phyloP scores from a whole-genome alignment of 1,284 basidiomycete species.

The Stygiomarasmius scandens region DNA sequence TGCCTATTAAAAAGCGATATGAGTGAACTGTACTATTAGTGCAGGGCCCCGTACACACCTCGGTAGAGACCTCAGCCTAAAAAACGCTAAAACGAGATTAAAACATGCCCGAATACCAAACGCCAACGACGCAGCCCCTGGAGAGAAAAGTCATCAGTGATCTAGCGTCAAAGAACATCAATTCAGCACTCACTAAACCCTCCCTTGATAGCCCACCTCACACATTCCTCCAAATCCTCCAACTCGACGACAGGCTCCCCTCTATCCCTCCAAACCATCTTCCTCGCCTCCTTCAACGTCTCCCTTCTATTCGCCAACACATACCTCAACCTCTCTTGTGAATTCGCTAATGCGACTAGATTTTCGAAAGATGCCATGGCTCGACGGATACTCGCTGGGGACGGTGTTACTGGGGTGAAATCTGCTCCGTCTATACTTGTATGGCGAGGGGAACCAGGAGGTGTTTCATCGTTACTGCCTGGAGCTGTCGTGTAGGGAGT shows the following conservation, averaged over 20 bases:
- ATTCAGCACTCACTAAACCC: slow-evolving; percentile 67
- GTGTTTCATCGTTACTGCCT: slow-evolving; percentile 6
- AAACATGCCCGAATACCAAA: slow-evolving; percentile 81
- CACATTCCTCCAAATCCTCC: slow-evolving; percentile 66
- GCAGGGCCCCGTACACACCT: slow-evolving; percentile 49
- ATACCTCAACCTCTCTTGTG: slow-evolving; percentile 61
- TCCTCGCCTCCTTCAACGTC: slow-evolving; percentile 65
- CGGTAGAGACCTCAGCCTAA: slow-evolving; percentile 66
- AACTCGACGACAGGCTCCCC: slow-evolving; percentile 79
- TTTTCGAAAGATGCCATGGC: slow-evolving; percentile 79
- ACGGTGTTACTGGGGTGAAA: slow-evolving; percentile 11
- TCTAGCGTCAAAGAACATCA: neutral
- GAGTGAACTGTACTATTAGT: no score
- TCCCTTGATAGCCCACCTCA: slow-evolving; percentile 75
- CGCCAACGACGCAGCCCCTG: slow-evolving; percentile 79
- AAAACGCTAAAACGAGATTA: slow-evolving; percentile 75
- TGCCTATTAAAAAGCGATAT: slow-evolving; percentile 32
- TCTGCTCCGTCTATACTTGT: slow-evolving; percentile 6
- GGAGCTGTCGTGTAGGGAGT: slow-evolving; percentile 13
- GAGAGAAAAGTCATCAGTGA: neutral
- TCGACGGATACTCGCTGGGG: slow-evolving; percentile 37
- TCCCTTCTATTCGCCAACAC: slow-evolving; percentile 80
- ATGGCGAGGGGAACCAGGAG: no score
- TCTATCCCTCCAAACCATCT: slow-evolving; percentile 82
- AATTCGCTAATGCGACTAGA: slow-evolving; percentile 77